These are phyloP conservation scores for Diplocarpon mali DNA, from an alignment of 2,329 filamentous ascomycete genomes.

Conservation along the genomic window DNA sequence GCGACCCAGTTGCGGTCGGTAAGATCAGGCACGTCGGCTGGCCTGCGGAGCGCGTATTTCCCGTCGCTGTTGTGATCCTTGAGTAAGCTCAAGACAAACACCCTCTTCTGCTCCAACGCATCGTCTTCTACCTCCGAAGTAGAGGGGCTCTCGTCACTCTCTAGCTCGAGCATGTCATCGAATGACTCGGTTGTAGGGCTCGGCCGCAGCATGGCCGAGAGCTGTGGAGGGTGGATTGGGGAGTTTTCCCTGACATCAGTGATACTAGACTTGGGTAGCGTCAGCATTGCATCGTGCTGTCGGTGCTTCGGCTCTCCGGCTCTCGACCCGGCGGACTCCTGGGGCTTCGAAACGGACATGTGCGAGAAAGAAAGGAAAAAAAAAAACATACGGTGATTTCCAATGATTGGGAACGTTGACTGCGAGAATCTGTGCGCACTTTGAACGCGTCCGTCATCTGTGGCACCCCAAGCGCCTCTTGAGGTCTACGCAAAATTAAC, in stretches of 20 bases:
- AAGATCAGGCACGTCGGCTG: not conserved
- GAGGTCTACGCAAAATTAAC: conserved; percentile 4
- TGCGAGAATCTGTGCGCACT: not conserved
- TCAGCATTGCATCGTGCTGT: too few species aligned
- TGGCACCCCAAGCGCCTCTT: conserved; percentile 6
- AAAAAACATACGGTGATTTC: conserved; percentile 2
- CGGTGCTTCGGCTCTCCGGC: too few species aligned
- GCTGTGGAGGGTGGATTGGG: too few species aligned
- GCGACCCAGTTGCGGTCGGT: not conserved
- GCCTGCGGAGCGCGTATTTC: not conserved
- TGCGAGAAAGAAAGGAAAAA: too few species aligned
- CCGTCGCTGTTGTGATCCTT: not conserved
- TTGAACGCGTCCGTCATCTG: not conserved
- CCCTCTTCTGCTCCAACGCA: not conserved
- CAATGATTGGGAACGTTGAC: not conserved
- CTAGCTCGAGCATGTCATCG: too few species aligned
- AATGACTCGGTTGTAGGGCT: too few species aligned
- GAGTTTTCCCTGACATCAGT: too few species aligned
- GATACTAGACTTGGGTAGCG: too few species aligned
- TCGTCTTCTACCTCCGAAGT: not conserved
- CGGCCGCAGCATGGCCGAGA: too few species aligned
- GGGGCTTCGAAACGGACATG: too few species aligned
- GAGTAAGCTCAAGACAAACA: not conserved
- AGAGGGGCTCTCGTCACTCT: too few species aligned
- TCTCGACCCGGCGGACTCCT: too few species aligned